A percentile compares a stretch with the other conserved stretches of the same genome.
Evolutionary conservation across 352 stramenopile genomes (phyloP).

Genomic region (Phytophthora hibernalis): DNA sequence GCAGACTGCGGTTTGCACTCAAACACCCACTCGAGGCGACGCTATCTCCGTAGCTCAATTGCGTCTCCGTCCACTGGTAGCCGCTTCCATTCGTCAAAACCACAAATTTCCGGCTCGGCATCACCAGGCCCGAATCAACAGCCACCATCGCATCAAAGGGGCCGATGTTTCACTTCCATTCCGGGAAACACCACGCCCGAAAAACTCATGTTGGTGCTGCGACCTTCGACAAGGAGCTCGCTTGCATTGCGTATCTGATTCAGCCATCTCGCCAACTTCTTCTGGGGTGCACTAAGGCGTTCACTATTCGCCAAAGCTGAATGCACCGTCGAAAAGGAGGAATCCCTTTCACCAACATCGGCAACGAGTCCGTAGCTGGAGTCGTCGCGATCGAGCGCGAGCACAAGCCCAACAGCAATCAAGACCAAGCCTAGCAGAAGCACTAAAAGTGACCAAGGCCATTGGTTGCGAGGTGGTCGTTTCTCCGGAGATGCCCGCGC

Average conservation of each 20-base stretch:
- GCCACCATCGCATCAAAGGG: conserved; percentile 27
- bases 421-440: conserved; percentile 24
- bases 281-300: conserved; percentile 19
- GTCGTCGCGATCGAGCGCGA: conserved; percentile 23
- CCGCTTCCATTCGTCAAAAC: conserved; percentile 29
- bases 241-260: conserved; percentile 27
- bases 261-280: conserved; percentile 30
- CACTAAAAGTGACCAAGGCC: conserved; percentile 18
- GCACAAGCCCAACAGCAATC: conserved; percentile 28
- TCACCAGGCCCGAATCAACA: conserved; percentile 13
- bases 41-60: conserved; percentile 22
- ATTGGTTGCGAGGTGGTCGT: not conserved
- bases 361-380: not conserved
- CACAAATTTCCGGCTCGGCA: conserved; percentile 28
- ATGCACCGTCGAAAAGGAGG: not conserved
- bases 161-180: conserved; percentile 13
- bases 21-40: conserved; percentile 30
- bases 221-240: conserved; percentile 26
- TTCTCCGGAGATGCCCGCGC: conserved; percentile 2
- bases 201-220: conserved; percentile 27
- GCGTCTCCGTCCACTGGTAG: conserved; percentile 35
- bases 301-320: conserved; percentile 11
- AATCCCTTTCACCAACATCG: conserved; percentile 5
- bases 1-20: conserved; percentile 1
- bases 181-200: conserved; percentile 28